Percentiles rank a stretch among this genome's conserved stretches.
Conservation (phyloP, 495 filamentous ascomycete species). For the Annulohypoxylon stygium region DNA sequence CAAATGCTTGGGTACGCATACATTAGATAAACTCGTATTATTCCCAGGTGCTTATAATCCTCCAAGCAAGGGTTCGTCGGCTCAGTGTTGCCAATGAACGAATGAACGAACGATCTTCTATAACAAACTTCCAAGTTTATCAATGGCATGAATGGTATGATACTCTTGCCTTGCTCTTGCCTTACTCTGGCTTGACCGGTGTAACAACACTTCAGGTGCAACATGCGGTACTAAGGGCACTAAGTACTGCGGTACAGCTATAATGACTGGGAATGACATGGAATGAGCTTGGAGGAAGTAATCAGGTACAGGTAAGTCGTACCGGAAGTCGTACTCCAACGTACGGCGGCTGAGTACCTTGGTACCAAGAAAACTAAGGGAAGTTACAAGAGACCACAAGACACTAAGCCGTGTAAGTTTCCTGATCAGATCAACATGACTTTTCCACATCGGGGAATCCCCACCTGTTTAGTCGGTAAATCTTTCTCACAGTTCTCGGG, state of each 20-base stretch:
- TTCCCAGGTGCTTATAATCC: neutral
- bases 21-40: slow-evolving; percentile 25
- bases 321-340: neutral
- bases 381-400: neutral
- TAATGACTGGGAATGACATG: no score
- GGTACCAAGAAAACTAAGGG: slow-evolving; percentile 3
- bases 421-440: slow-evolving; percentile 31
- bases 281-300: neutral
- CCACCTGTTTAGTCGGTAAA: slow-evolving; percentile 39
- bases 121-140: neutral
- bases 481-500: slow-evolving; percentile 16
- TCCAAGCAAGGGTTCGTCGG: slow-evolving; percentile 11
- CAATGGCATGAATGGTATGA: slow-evolving; percentile 18
- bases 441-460: slow-evolving; percentile 35
- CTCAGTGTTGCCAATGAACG: neutral
- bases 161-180: neutral
- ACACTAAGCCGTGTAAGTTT: slow-evolving; percentile 25
- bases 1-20: slow-evolving; percentile 8
- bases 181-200: slow-evolving; percentile 3
- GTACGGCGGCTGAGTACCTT: neutral
- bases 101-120: neutral
- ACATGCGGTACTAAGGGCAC: slow-evolving; percentile 4
- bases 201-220: neutral
- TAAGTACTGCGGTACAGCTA: neutral
- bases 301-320: slow-evolving; percentile 1